Evolutionary conservation across 2,329 filamentous ascomycete genomes (phyloP), one percentile per base, ranked within the genome.

Genomic region (Pestalotiopsis sp.): DNA sequence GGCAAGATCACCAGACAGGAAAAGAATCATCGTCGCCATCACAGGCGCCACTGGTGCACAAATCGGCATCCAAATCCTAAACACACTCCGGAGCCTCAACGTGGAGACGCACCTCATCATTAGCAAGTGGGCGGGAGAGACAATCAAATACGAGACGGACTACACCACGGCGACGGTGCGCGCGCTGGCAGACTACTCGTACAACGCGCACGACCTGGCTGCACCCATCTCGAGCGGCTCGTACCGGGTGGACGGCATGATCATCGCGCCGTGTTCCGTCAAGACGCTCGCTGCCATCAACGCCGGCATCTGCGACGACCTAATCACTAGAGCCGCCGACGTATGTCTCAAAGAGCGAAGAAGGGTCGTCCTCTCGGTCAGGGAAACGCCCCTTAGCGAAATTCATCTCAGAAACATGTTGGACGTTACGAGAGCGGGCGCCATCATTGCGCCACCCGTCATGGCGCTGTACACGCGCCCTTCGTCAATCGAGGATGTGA

Each of bases 21-120:
- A 64, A 31, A 45, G 66, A 36, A 84, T 86, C 64, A 78, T 86
- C 1, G 78, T 86, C 6, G 85, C 79, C 23, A 82, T 87, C 58
- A 86, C 85, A 1, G 85, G 84, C 3, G 84, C 85, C 0, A 86
- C 85, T 0, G 84, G 85, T 3, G 78, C 84, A 1, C 73, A 79
- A 2, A 76, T 82, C 6, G 84, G 79, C 1, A 83, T 86, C 67
- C 80, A 79, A 17, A 72, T 80, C 0, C 80, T 86, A 4, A 74
- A 78, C 7, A 75, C 77, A 3, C 79, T 87, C 0, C 80, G 81
- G 1, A 70, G 72, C 0, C 78, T 85, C 12, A 76, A 81, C n/a
- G 73, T 85, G 17, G 84, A 86, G 74, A 85, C 83, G 0, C 82
- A 85, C 68, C 78, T 84, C 2, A 77, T 86, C 9, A 80, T 87